These are phyloP conservation scores for Sclerotiophoma versabilis DNA, from an alignment of 2,329 filamentous ascomycete species.

Conservation along the genomic window DNA sequence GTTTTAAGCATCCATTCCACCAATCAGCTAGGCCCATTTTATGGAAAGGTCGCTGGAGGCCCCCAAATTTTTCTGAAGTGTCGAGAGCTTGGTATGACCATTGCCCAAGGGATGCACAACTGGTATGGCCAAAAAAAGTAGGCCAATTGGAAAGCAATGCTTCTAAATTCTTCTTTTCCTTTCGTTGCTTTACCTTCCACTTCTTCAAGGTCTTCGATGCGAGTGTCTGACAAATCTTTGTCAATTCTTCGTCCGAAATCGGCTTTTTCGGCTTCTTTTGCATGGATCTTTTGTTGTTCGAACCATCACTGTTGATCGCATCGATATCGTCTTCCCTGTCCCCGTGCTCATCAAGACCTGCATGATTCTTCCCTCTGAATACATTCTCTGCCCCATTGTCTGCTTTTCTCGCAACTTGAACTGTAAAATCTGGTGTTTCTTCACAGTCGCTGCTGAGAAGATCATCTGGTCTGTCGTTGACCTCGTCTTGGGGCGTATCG, in stretches of 20 bases:
- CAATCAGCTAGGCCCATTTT: neutral
- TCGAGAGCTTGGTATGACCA: neutral
- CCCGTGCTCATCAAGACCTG: neutral
- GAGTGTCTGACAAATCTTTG: neutral
- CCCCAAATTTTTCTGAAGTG: neutral
- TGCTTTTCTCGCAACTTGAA: neutral
- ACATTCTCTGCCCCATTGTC: neutral
- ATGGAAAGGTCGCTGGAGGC: neutral
- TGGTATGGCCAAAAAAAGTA: neutral
- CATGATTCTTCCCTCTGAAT: neutral
- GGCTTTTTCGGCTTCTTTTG: neutral
- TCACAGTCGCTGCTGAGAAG: neutral
- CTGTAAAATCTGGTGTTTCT: neutral
- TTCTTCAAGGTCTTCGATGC: neutral
- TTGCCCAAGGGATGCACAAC: neutral
- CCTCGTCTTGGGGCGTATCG: neutral
- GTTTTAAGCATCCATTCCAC: neutral
- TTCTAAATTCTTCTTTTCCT: neutral
- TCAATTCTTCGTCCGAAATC: neutral
- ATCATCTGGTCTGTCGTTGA: neutral
- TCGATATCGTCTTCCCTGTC: neutral
- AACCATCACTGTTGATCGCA: neutral
- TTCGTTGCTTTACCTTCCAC: neutral
- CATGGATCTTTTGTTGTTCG: neutral
- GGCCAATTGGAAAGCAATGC: neutral